Conservation (phyloP, 2,329 filamentous ascomycete genomes). For the Aureobasidium sp. region DNA sequence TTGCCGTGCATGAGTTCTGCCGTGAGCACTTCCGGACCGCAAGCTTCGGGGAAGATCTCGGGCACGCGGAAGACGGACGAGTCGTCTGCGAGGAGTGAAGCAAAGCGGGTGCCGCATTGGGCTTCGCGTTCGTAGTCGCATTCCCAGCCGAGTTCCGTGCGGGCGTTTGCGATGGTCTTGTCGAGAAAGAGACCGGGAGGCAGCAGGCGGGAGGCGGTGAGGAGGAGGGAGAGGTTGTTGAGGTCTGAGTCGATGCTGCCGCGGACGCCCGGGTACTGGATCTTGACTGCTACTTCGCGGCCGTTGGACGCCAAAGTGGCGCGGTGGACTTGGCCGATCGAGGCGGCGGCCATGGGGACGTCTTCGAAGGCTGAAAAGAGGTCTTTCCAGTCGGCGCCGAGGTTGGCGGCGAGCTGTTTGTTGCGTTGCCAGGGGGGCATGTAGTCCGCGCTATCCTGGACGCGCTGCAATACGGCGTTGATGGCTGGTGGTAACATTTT, state of each 20-base stretch:
- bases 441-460: constrained; percentile 94
- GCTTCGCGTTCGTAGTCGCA: constrained; percentile 93
- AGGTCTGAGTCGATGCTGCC: constrained; percentile 95
- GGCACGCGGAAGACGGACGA: constrained; percentile 71
- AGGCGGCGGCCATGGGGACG: constrained; percentile 86
- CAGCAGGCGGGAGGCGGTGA: constrained; percentile 82
- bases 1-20: constrained; percentile 86
- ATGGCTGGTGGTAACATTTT: constrained; percentile 88
- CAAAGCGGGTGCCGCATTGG: constrained; percentile 69
- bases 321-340: constrained; percentile 92
- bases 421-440: constrained; percentile 94
- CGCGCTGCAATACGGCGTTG: constrained; percentile 82
- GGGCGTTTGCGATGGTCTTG: constrained; percentile 94
- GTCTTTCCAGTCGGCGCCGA: constrained; percentile 77
- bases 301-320: constrained; percentile 71
- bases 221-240: constrained; percentile 82
- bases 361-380: constrained; percentile 83
- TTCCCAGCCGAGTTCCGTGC: constrained; percentile 89
- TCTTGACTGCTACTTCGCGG: constrained; percentile 80
- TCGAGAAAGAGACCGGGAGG: constrained; percentile 90
- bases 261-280: constrained; percentile 94
- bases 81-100: constrained; percentile 67
- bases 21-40: constrained; percentile 78
- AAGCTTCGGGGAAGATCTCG: constrained; percentile 68
- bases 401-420: constrained; percentile 68